Base-by-base conservation (phyloP, 139 green algal species). In the Chara braunii region DNA sequence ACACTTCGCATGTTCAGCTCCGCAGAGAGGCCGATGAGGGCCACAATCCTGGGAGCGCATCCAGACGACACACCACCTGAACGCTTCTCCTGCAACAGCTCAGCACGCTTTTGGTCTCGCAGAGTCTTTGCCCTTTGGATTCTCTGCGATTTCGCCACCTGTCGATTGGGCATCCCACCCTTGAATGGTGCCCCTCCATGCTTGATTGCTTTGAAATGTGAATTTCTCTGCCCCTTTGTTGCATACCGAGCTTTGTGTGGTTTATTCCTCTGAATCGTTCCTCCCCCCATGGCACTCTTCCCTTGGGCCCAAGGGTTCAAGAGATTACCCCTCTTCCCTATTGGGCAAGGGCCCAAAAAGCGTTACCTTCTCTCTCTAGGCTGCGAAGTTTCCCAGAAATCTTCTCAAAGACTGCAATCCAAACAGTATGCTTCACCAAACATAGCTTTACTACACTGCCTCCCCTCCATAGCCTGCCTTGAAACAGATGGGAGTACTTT, bases 201-300 rank as follows among this genome's bases (percentile, higher is more conserved):
- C 63, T 12, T 33, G 56, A 63, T 53, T 73, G 53, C 28, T 60
- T 14, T n/a, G n/a, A n/a, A n/a, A n/a, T n/a, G n/a, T n/a, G n/a
- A n/a, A 14, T 8, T 14, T 3, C 64, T 31, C 6, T 69, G 53
- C 23, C 55, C 43, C 53, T 73, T 73, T 35, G 64, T 34, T 30
- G 59, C 26, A 45, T 70, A 73, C 2, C 64, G 64, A 31, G 64
- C 34, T 37, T 73, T 73, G 57, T 73, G 64, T 56, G 37, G 23
- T 56, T 73, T 73, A 37, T 73, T 73, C 57, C 55, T 73, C 64
- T 73, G 64, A 26, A 35, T 34, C 24, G 24, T 61, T 31, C 62
- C 62, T 12, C 62, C 62, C 56, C n/a, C 56, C 56, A 65, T 65
- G 5, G 33, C 56, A n/a, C n/a, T n/a, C n/a, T n/a, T n/a, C n/a